Base-by-base conservation (phyloP, 1,284 basidiomycete genomes). In the Rhodotorula sp. region DNA sequence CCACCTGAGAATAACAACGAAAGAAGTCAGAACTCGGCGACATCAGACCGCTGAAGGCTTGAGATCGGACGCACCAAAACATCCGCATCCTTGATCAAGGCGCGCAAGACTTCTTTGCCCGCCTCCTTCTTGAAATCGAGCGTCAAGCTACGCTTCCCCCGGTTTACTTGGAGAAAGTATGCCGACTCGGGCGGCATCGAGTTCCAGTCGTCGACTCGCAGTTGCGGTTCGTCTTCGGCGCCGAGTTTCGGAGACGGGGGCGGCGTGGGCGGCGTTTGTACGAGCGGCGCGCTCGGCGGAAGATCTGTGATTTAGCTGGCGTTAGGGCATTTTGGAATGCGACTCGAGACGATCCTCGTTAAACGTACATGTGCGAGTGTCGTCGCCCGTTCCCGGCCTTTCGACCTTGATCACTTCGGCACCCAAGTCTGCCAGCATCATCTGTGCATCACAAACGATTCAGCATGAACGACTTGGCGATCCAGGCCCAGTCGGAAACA, bases 131-230 rank as follows among this genome's bases (percentile, higher is more conserved):
- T 97, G 82, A 98, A 89, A 81, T 98, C 92, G 26, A 92, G 85
- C 3, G 92, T 94, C 64, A 97, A 85, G 7, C 79, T 78, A 12
- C 71, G 60, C 54, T 77, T 73, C 18, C 72, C 72, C 5, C 95
- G 85, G 81, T 98, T 98, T 2, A 87, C 89, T 3, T 89, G 87
- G 21, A 98, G 86, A 80, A 97, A 98, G 81, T 98, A 98, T 0
- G 95, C 92, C 5, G 91, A 92, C 81, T 97, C 94, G 15, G 92
- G 87, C 6, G 93, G 93, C 0, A 93, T 85, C 20, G 76, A 73
- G 39, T 74, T 75, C 81, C 81, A 82, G 62, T 81, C 79, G 79
- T 93, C 87, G 12, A 85, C 80, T 1, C 86, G 34, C 80, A 74
- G 43, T 64, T 75, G 20, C 62, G 73, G 51, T 73, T 56, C 54